Percentiles rank a stretch among this genome's conserved stretches.
Conservation (phyloP, 1,284 basidiomycete species). For the Rhodotorula sp. region DNA sequence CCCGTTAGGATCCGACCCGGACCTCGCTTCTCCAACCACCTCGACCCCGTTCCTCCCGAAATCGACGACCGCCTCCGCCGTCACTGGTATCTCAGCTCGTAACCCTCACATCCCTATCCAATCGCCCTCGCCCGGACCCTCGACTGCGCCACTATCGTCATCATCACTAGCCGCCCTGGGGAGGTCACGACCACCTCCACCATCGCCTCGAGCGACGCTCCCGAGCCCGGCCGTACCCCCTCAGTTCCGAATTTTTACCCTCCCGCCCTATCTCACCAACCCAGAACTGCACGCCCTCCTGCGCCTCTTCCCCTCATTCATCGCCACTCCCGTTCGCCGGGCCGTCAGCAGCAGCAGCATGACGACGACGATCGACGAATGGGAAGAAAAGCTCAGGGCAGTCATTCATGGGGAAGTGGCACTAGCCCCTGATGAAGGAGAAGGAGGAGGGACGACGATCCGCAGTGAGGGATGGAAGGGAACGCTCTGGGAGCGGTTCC, state of each 20-base stretch:
- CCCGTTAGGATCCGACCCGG: background rate
- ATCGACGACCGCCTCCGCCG: no score
- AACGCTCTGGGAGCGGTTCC: conserved; percentile 26
- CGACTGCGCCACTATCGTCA: no score
- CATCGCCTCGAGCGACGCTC: background rate
- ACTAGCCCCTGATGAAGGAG: background rate
- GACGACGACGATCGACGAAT: background rate
- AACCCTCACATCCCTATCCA: no score
- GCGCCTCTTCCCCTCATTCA: conserved; percentile 38
- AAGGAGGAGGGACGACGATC: conserved; percentile 17
- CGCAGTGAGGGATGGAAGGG: conserved; percentile 29
- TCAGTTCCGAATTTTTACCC: conserved; percentile 34
- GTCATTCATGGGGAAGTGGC: background rate
- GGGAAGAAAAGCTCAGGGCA: background rate
- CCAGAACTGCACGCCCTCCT: conserved; percentile 34
- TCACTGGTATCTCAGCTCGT: no score
- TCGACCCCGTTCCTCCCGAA: background rate
- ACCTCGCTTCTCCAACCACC: background rate
- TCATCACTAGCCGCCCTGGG: background rate
- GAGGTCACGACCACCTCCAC: background rate
- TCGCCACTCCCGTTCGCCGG: conserved; percentile 11
- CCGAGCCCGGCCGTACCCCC: background rate
- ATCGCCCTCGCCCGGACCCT: background rate
- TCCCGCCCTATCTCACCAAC: conserved; percentile 39
- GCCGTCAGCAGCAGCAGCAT: background rate